Conservation (phyloP, 2,329 filamentous ascomycete genomes). For the Colletotrichum horii region DNA sequence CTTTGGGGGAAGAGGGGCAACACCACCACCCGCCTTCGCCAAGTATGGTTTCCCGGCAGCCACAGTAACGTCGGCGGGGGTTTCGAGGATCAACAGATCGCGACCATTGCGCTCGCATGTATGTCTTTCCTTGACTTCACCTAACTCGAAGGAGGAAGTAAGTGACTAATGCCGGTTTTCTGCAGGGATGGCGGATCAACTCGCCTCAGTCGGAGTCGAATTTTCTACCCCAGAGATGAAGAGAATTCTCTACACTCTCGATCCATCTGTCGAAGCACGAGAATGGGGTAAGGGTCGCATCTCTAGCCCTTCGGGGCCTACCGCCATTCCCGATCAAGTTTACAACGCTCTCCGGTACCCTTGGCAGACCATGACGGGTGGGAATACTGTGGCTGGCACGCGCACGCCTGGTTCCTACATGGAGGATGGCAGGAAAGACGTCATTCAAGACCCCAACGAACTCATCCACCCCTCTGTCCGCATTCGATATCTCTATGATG, state of each 20-base stretch:
- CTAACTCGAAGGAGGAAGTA: not conserved
- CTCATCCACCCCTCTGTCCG: slow-evolving; percentile 35
- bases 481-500: slow-evolving; percentile 34
- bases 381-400: not conserved
- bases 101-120: slow-evolving; percentile 28
- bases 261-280: slow-evolving; percentile 4
- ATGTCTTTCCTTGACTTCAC: not conserved
- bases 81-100: slow-evolving; percentile 40
- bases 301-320: slow-evolving; percentile 13
- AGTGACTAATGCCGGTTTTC: not conserved
- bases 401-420: slow-evolving; percentile 30
- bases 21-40: slow-evolving; percentile 21
- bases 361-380: not conserved
- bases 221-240: slow-evolving; percentile 26
- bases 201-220: slow-evolving; percentile 26
- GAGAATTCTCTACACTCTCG: slow-evolving; percentile 22
- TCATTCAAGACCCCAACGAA: slow-evolving; percentile 25
- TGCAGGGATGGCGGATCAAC: slow-evolving; percentile 28
- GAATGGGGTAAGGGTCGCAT: slow-evolving; percentile 25
- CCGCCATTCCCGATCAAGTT: slow-evolving; percentile 5
- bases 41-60: slow-evolving; percentile 61
- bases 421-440: slow-evolving; percentile 7
- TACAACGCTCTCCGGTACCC: slow-evolving; percentile 4
- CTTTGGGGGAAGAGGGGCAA: slow-evolving; percentile 30
- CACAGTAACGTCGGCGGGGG: slow-evolving; percentile 68